phyloP scores from a whole-genome alignment of 164 flowering plant genomes.

The Sextonia rubra region DNA sequence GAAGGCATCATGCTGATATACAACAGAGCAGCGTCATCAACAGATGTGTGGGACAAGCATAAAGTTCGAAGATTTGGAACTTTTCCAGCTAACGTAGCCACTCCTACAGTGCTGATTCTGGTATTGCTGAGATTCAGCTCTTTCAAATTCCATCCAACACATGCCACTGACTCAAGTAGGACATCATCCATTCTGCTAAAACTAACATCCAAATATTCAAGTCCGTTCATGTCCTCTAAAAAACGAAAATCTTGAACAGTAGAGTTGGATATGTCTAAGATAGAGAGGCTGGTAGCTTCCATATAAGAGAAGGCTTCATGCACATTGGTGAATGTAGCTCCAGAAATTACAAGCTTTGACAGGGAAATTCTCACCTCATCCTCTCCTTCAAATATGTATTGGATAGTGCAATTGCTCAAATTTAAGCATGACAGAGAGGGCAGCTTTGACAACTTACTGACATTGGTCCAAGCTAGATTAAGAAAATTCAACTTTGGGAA shows the following conservation, averaged over 20 bases:
- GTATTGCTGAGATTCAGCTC: constrained; percentile 61
- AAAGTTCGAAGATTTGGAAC: constrained; percentile 64
- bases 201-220: constrained; percentile 75
- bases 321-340: constrained; percentile 43
- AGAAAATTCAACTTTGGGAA: constrained; percentile 64
- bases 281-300: constrained; percentile 32
- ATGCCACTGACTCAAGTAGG: constrained; percentile 41
- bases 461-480: constrained; percentile 86
- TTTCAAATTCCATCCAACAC: constrained; percentile 55
- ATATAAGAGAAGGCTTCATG: constrained; percentile 36
- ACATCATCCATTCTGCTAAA: constrained; percentile 45
- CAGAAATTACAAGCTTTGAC: constrained; percentile 45
- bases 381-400: constrained; percentile 38
- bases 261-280: constrained; percentile 58
- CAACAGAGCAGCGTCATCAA: constrained; percentile 58
- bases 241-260: constrained; percentile 44
- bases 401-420: constrained; percentile 74
- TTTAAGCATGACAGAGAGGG: constrained; percentile 54
- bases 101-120: constrained; percentile 53
- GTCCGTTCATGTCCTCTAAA: constrained; percentile 37
- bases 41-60: constrained; percentile 46
- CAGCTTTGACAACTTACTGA: constrained; percentile 56
- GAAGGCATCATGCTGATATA: constrained; percentile 61
- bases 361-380: constrained; percentile 37
- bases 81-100: constrained; percentile 58